Evolutionary conservation across 177 flowering plant genomes (phyloP).

Genomic region (Vitis hybrid): DNA sequence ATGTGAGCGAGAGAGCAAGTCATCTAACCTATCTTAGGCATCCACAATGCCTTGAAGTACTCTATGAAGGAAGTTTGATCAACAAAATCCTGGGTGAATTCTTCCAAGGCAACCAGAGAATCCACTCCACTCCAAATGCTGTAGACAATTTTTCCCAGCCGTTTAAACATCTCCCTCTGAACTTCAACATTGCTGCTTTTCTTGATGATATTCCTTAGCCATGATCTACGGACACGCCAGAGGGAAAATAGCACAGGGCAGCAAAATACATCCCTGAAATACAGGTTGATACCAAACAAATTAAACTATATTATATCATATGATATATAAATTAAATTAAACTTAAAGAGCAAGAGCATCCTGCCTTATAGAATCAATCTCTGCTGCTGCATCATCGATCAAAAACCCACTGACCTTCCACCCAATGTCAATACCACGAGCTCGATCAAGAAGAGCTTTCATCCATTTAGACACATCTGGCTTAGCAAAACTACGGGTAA

Average conservation of each 20-base stretch:
- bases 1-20: slow-evolving; percentile 11
- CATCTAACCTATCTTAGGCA: slow-evolving; percentile 85
- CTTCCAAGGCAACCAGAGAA: slow-evolving; percentile 43
- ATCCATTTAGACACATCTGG: slow-evolving; percentile 90
- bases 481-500: slow-evolving; percentile 81
- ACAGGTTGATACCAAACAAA: not conserved
- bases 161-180: slow-evolving; percentile 83
- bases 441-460: slow-evolving; percentile 78
- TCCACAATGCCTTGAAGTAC: slow-evolving; percentile 80
- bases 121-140: slow-evolving; percentile 71
- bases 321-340: not conserved
- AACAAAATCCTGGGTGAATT: slow-evolving; percentile 76
- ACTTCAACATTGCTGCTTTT: slow-evolving; percentile 67
- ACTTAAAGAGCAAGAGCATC: slow-evolving; percentile 14
- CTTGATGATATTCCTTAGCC: slow-evolving; percentile 80
- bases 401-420: slow-evolving; percentile 84
- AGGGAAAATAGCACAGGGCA: slow-evolving; percentile 84
- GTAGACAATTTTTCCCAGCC: slow-evolving; percentile 65
- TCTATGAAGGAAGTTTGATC: slow-evolving; percentile 82
- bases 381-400: slow-evolving; percentile 94
- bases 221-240: slow-evolving; percentile 97
- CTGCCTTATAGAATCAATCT: slow-evolving; percentile 91
- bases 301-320: not conserved
- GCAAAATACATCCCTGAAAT: slow-evolving; percentile 74
- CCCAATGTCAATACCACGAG: slow-evolving; percentile 53